Conservation (phyloP, 2,329 filamentous ascomycete species). For the Diaporthe sp. region DNA sequence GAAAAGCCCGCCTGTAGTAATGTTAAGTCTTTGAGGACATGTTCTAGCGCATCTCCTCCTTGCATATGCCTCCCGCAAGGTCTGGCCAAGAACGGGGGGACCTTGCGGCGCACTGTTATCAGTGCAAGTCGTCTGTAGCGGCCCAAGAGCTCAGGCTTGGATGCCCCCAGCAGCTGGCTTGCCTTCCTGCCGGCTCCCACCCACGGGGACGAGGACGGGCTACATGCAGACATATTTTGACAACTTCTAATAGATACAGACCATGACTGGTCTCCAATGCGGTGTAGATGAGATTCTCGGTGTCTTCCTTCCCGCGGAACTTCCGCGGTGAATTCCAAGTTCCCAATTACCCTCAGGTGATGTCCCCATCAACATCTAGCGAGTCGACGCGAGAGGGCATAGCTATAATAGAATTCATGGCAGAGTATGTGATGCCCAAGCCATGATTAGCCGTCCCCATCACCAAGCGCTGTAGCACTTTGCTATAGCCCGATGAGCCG, state of each 20-base stretch:
- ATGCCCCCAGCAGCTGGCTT: not conserved
- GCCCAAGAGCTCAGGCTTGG: not conserved
- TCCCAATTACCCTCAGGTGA: not conserved
- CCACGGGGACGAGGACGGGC: too few relatives aligned
- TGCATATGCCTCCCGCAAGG: not conserved
- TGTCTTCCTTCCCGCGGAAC: not conserved
- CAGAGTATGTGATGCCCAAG: not conserved
- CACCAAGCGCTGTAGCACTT: not conserved
- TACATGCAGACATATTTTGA: not conserved
- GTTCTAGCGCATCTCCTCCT: too few relatives aligned
- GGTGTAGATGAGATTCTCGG: not conserved
- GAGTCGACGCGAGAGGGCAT: not conserved
- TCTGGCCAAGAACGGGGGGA: not conserved
- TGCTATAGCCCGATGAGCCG: slow-evolving; percentile 6
- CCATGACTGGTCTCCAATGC: not conserved
- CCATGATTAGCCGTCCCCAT: not conserved
- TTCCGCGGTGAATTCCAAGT: not conserved
- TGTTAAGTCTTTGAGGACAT: not conserved
- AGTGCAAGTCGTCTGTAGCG: not conserved
- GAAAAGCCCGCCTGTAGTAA: not conserved
- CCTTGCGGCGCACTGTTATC: too few relatives aligned
- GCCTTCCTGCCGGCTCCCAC: not conserved
- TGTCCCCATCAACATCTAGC: not conserved
- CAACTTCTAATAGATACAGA: too few relatives aligned
- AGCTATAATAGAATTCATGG: not conserved